Evolutionary conservation across 306 rosid species (phyloP), one percentile per base, ranked within the genome.

Genomic region (Rubus parviflorus): DNA sequence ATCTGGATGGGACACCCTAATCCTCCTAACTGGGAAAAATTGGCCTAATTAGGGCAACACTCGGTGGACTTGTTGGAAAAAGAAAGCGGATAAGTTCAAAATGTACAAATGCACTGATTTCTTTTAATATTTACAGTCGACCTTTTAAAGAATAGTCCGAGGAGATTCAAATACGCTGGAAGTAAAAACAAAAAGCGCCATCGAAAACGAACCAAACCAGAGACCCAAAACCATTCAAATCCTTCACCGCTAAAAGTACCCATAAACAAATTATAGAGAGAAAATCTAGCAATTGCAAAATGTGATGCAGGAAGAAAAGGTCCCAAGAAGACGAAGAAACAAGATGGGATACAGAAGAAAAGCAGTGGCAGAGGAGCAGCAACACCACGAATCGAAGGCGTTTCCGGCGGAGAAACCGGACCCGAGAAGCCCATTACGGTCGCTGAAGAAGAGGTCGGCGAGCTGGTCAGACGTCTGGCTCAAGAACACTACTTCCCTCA

Each of bases 401-500:
- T 81, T 85, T 60, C 65, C 30, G 0, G 40, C 45, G 2, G 89
- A 88, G 60, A 87, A 81, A 1, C 83, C 77, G 71, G 84, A 70
- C 86, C 63, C 83, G 52, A 77, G 78, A 67, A 43, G 73, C 25
- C 75, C 79, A 4, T 47, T 68, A 2, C 78, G 37, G 4, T 73
- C 85, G 3, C 43, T 48, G 82, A 86, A 83, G 83, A 85, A 70
- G 75, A 77, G 74, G 69, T 23, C 78, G 0, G 38, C 85, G 14
- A 77, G 83, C 37, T 94, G 97, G 98, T 89, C 98, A 0, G 92
- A 89, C 67, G 15, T 90, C 67, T 88, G 93, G 93, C 72, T 88
- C 35, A 90, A 89, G 78, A 86, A 86, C 82, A 72, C 83, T 48
- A 83, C 87, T 41, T 77, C 90, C 4, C 83, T 92, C 51, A 83